Base-by-base conservation (phyloP, 805 yeast genomes). In the Hanseniaspora vineae region DNA sequence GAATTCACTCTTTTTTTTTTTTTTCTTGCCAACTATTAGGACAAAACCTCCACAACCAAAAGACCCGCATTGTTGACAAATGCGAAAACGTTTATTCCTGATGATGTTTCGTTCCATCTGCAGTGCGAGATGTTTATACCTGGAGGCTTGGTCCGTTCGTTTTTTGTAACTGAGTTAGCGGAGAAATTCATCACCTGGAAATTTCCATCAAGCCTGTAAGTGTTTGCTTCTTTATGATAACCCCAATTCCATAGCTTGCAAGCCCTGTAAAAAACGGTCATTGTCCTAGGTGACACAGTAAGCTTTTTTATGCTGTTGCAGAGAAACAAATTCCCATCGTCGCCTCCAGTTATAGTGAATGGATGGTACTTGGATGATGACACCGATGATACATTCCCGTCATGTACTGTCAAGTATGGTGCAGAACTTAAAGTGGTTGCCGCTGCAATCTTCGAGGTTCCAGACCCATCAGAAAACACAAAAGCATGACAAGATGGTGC, bases 21-120 rank as follows among this genome's bases (percentile, higher is more conserved):
- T n/a, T n/a, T n/a, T n/a, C n/a, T n/a, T n/a, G n/a, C n/a, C n/a
- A n/a, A n/a, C n/a, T n/a, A n/a, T 43, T 39, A 42, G 15, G 52
- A 54, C 46, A 60, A 42, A 46, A 52, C 49, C 44, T 60, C 66
- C 10, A 63, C 48, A 2, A 64, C 61, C 31, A 61, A 45, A 23
- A 63, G 48, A 15, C 66, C 67, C 2, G 66, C 65, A 39, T 48
- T 55, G 47, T 62, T 64, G 11, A 56, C 53, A 51, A 62, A 62
- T 2, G 65, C 60, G 50, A 67, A 77, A 76, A 63, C 74, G 35
- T 58, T 78, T 50, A 68, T 80, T 51, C 50, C 63, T 58, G 35
- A 44, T 2, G 58, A 43, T 45, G 66, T 69, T 48, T 75, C 81
- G 58, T 73, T 75, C 92, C 90, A 84, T 20, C 72, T 71, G 1